A percentile compares a stretch with the other conserved stretches of the same genome.
Conservation (phyloP, 257 asterid genomes). For the Knoxia roxburghii region DNA sequence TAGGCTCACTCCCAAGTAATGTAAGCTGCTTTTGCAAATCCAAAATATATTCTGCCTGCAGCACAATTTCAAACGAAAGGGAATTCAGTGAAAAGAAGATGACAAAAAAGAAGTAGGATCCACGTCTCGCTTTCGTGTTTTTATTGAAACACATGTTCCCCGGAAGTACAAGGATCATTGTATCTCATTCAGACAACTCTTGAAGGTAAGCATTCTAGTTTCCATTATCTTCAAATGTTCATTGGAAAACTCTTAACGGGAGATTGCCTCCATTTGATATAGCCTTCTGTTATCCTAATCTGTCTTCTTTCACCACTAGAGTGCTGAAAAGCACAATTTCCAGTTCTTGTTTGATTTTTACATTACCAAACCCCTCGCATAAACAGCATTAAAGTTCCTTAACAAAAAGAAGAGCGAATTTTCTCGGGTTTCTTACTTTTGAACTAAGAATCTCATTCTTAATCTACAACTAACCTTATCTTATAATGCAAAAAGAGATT, state of each 20-base stretch:
- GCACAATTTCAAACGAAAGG: slow-evolving; percentile 14
- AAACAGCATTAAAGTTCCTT: not conserved
- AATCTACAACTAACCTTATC: not conserved
- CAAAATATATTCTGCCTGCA: slow-evolving; percentile 86
- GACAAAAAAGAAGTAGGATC: no score
- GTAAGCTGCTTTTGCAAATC: slow-evolving; percentile 94
- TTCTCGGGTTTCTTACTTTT: not conserved
- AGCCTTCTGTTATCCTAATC: not conserved
- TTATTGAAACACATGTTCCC: no score
- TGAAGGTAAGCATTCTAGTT: no score
- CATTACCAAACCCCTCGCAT: not conserved
- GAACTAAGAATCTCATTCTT: not conserved
- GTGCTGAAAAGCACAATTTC: not conserved
- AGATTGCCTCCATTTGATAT: not conserved
- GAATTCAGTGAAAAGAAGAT: not conserved
- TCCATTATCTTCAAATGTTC: no score
- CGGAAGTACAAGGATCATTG: no score
- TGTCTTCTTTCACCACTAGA: not conserved
- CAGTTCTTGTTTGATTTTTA: not conserved
- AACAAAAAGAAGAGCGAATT: not conserved
- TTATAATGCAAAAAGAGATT: not conserved
- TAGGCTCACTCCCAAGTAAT: slow-evolving; percentile 64
- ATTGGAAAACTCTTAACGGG: no score
- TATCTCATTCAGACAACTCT: no score
- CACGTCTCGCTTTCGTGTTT: no score